phyloP scores from a whole-genome alignment of 345 rosid genomes.

The Cardamine resedifolia region DNA sequence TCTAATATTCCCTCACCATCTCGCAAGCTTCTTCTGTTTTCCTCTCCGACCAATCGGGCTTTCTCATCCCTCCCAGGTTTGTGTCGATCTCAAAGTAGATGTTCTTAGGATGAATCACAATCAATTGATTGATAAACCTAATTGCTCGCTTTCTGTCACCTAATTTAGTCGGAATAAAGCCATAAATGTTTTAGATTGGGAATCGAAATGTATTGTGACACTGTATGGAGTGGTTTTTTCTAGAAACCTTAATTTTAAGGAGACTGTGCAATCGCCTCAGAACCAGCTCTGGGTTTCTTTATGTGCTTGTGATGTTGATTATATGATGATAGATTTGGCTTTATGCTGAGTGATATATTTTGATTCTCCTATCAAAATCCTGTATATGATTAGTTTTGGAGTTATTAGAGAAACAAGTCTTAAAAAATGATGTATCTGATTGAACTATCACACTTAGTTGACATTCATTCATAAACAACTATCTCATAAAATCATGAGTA shows the following conservation, averaged over 20 bases:
- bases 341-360: neutral
- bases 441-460: neutral
- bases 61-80: constrained; percentile 5
- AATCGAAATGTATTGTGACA: neutral
- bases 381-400: neutral
- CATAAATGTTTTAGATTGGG: neutral
- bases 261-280: neutral
- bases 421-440: neutral
- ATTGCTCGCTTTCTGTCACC: neutral
- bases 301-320: neutral
- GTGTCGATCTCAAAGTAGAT: constrained; percentile 3
- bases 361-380: neutral
- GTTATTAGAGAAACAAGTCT: neutral
- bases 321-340: neutral
- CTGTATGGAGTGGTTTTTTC: neutral
- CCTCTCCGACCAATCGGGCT: neutral
- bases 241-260: neutral
- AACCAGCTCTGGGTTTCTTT: neutral
- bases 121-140: neutral
- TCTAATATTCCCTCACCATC: neutral
- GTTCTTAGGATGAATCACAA: too few relatives aligned
- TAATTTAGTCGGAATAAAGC: neutral
- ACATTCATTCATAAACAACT: neutral
- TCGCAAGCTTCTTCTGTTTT: constrained; percentile 1
- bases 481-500: neutral